Conservation (phyloP, 1,284 basidiomycete genomes). For the Trichosporon asahii region DNA sequence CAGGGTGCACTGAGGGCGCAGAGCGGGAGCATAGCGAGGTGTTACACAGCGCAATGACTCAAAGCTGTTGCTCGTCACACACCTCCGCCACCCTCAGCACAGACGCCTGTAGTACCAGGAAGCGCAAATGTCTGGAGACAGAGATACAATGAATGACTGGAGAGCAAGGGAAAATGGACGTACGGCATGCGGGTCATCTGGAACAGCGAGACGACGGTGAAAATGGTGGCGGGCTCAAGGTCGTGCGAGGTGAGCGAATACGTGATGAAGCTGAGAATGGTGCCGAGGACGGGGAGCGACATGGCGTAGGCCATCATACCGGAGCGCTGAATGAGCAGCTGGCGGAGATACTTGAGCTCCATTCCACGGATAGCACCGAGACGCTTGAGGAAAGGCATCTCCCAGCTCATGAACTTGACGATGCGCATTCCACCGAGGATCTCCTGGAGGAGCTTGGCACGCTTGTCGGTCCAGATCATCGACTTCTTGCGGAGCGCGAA, state of each 20-base stretch:
- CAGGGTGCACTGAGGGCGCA: too few species aligned
- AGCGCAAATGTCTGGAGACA: too few species aligned
- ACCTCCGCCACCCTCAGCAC: too few species aligned
- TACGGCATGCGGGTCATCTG: conserved; percentile 53
- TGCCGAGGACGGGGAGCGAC: conserved; percentile 69
- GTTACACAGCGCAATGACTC: too few species aligned
- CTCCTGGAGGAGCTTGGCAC: conserved; percentile 57
- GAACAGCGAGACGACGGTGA: conserved; percentile 79
- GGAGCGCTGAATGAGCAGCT: conserved; percentile 59
- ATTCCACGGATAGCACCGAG: conserved; percentile 67
- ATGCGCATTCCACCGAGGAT: conserved; percentile 80
- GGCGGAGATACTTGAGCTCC: conserved; percentile 76
- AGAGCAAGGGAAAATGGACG: neutral
- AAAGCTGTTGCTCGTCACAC: too few species aligned
- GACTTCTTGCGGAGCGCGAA: conserved; percentile 69
- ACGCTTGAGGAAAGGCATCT: conserved; percentile 62
- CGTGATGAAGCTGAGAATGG: conserved; percentile 79
- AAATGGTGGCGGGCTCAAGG: conserved; percentile 62
- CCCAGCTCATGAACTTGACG: conserved; percentile 69
- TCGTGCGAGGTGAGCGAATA: conserved; percentile 68
- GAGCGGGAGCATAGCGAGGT: too few species aligned
- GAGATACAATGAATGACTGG: too few species aligned
- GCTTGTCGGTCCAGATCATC: conserved; percentile 76
- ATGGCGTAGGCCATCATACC: conserved; percentile 55
- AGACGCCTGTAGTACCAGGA: too few species aligned